Conservation (phyloP, 2,329 filamentous ascomycete species). For the Chaetothyriales sp. region DNA sequence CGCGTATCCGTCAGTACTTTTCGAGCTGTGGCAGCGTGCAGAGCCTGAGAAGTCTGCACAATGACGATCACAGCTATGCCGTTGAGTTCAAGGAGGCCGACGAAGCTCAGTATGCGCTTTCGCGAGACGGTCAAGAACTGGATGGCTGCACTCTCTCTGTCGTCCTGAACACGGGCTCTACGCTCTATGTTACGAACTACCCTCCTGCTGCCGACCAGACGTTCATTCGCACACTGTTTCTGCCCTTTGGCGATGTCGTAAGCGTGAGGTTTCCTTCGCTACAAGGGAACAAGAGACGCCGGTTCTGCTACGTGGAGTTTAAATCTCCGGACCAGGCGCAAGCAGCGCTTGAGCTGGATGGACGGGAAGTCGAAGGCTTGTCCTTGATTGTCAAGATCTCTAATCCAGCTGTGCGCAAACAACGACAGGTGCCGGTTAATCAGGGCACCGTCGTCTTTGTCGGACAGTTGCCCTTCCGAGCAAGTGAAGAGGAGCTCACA, state of each 20-base stretch:
- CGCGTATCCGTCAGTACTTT: constrained; percentile 75
- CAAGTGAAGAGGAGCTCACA: constrained; percentile 52
- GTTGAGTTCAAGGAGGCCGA: constrained; percentile 74
- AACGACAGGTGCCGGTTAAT: constrained; percentile 50
- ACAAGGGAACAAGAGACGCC: constrained; percentile 71
- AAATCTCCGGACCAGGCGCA: constrained; percentile 50
- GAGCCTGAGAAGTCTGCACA: constrained; percentile 52
- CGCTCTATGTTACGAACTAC: constrained; percentile 82
- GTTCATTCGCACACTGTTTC: constrained; percentile 41
- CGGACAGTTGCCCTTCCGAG: constrained; percentile 48
- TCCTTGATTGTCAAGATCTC: constrained; percentile 69
- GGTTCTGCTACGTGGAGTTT: constrained; percentile 96
- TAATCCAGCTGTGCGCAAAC: constrained; percentile 62
- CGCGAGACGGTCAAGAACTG: constrained; percentile 67
- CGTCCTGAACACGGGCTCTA: constrained; percentile 58
- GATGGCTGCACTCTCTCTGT: constrained; percentile 60
- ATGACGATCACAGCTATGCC: constrained; percentile 52
- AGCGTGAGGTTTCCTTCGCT: constrained; percentile 81
- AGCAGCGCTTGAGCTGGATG: constrained; percentile 58
- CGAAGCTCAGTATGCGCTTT: constrained; percentile 65
- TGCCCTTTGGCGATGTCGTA: constrained; percentile 62
- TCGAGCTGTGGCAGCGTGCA: constrained; percentile 76
- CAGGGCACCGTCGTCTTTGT: constrained; percentile 72
- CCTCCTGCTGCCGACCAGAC: constrained; percentile 40
- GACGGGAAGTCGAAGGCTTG: constrained; percentile 48